These are phyloP conservation scores for Pholiota molesta DNA, from an alignment of 768 basidiomycete species.

Conservation along the genomic window DNA sequence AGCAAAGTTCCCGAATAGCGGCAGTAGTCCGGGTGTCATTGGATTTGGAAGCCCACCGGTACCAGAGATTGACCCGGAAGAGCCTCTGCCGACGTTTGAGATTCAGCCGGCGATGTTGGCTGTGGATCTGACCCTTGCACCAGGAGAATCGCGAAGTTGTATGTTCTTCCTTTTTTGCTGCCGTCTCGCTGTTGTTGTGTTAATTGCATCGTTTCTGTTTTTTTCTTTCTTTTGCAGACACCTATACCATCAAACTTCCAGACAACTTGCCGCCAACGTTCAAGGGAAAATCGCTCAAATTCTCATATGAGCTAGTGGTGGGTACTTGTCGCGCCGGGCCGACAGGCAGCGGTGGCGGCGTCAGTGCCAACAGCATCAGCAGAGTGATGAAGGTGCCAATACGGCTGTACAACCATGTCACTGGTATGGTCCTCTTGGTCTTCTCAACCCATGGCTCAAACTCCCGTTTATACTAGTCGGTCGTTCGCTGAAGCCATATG, in stretches of 20 bases:
- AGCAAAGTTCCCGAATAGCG: conserved; percentile 16
- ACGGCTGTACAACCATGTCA: conserved; percentile 85
- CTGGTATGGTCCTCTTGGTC: conserved; percentile 48
- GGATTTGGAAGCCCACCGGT: conserved; percentile 17
- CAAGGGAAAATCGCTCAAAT: conserved; percentile 78
- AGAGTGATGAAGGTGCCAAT: conserved; percentile 91
- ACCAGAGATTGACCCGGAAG: conserved; percentile 58
- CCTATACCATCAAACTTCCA: conserved; percentile 78
- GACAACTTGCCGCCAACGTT: conserved; percentile 88
- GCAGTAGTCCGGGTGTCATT: conserved; percentile 16
- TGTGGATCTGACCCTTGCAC: conserved; percentile 78
- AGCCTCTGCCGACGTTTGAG: conserved; percentile 82
- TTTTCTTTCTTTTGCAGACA: conserved; percentile 51
- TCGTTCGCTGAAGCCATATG: conserved; percentile 66
- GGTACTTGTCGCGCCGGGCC: conserved; percentile 76
- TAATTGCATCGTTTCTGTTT: neutral
- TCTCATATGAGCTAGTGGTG: conserved; percentile 90
- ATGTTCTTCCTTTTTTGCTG: conserved; percentile 32
- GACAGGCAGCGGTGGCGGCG: conserved; percentile 32
- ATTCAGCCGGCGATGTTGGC: conserved; percentile 87
- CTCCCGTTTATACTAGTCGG: conserved; percentile 41
- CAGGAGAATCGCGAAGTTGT: conserved; percentile 90
- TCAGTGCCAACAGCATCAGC: conserved; percentile 56
- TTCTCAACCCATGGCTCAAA: neutral
- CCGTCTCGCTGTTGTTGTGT: neutral